Evolutionary conservation across 2,329 filamentous ascomycete genomes (phyloP), one percentile per base, ranked within the genome.

Genomic region (Stemphylium vesicarium): DNA sequence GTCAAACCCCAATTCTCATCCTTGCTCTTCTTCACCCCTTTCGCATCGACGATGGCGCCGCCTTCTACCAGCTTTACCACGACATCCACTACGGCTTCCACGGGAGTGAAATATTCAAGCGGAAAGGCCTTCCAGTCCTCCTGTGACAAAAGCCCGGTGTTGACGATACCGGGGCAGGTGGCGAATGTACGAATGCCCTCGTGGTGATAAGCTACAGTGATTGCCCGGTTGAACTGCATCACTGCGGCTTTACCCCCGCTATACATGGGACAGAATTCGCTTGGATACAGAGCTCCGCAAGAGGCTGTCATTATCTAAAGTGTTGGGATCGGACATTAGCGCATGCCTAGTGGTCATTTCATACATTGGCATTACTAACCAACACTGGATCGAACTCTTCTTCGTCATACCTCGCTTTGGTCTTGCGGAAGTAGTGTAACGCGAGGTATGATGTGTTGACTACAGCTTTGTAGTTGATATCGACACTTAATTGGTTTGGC

Each of bases 401-500:
- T n/a, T 61, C 61, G 13, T 64, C 59, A 9, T 56, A 56, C 43
- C 63, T 64, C 6, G 43, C 46, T 8, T 57, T 46, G 4, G 55
- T 38, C 24, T 57, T 59, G 16, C 67, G 65, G 59, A 80, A 79
- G 57, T 79, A 80, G 57, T 80, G 76, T 40, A 75, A 63, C 2
- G 78, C 78, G 4, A 79, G 73, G 53, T 79, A 77, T 6, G 66
- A 69, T 12, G 76, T 77, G 18, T 71, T 73, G 7, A 77, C 59
- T 4, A 77, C 74, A 0, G 73, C 70, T 33, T 76, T 78, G 13
- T 77, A 57, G 54, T 77, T 69, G 15, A 70, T 65, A 13, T 74
- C 73, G 46, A 79, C 71, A 40, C 75, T 71, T 9, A 76, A 68
- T 16, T 73, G 60, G 31, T 66, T 69, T 22, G 70, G 71, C 12